A percentile compares a stretch with the other conserved stretches of the same genome.
These are phyloP conservation scores for Colletotrichum neosansevieriae DNA, from an alignment of 2,329 filamentous ascomycete species.

Conservation along the genomic window DNA sequence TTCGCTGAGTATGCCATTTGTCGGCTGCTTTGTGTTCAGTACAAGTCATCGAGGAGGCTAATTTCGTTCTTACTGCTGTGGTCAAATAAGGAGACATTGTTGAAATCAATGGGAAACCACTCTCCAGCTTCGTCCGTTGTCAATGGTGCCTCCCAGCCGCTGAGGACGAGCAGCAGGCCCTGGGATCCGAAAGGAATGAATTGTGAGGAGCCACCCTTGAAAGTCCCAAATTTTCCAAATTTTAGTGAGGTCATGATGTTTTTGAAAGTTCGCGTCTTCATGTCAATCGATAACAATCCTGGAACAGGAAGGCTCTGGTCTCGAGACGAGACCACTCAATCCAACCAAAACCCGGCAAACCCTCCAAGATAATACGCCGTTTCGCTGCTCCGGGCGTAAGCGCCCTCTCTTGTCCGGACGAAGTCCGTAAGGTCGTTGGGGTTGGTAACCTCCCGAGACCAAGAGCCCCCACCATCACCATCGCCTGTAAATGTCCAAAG, in stretches of 20 bases:
- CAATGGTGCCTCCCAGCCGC: constrained; percentile 45
- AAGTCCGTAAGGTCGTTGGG: constrained; percentile 52
- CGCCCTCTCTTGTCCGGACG: constrained; percentile 46
- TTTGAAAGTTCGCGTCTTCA: constrained; percentile 46
- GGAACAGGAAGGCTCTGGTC: constrained; percentile 37
- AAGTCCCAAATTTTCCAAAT: constrained; percentile 44
- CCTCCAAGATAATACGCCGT: constrained; percentile 51
- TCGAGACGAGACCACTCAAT: constrained; percentile 41
- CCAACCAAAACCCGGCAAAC: constrained; percentile 43
- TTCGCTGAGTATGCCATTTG: constrained; percentile 50
- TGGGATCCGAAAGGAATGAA: constrained; percentile 50
- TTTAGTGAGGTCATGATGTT: constrained; percentile 45
- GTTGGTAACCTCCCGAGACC: constrained; percentile 45
- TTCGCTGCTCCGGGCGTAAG: constrained; percentile 44
- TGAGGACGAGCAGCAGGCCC: constrained; percentile 50
- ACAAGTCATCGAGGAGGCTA: background rate
- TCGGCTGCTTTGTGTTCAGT: constrained; percentile 9
- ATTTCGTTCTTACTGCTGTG: constrained; percentile 41
- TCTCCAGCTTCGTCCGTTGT: constrained; percentile 41
- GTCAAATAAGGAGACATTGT: constrained; percentile 49
- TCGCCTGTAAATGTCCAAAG: constrained; percentile 51
- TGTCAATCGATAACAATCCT: constrained; percentile 50
- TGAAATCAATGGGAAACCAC: constrained; percentile 45
- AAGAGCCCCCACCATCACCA: constrained; percentile 49
- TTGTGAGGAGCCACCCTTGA: constrained; percentile 47